These are phyloP conservation scores for Barbatosphaeria neglecta DNA, from an alignment of 495 filamentous ascomycete species.

Conservation along the genomic window DNA sequence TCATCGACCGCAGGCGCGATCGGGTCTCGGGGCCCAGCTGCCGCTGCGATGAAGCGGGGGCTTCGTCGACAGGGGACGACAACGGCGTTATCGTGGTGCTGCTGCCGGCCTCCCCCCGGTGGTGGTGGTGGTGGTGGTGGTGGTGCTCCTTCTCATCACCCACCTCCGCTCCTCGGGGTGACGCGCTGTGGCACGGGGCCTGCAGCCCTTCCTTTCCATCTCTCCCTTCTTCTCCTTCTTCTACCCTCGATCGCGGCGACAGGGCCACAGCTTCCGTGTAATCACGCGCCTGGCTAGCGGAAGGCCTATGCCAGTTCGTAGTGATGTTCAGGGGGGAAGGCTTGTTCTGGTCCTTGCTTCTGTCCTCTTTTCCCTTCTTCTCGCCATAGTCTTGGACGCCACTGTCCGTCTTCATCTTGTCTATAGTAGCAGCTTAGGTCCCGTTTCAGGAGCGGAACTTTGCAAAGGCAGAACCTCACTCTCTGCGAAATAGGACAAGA, in stretches of 20 bases:
- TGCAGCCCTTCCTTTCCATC: too few relatives aligned
- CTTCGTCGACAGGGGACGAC: not conserved
- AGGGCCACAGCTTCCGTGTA: not conserved
- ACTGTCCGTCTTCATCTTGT: not conserved
- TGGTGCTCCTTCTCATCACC: too few relatives aligned
- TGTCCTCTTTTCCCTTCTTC: not conserved
- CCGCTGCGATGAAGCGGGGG: not conserved
- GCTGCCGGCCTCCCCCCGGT: not conserved
- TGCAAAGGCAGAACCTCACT: too few relatives aligned
- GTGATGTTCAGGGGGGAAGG: not conserved
- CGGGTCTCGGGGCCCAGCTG: not conserved
- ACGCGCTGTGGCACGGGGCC: too few relatives aligned
- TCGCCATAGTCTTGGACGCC: not conserved
- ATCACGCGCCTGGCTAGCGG: not conserved
- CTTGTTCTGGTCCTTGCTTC: too few relatives aligned
- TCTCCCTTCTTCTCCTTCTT: not conserved
- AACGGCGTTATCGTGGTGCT: not conserved
- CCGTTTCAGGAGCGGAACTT: too few relatives aligned
- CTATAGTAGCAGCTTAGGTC: too few relatives aligned
- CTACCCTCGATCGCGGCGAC: not conserved
- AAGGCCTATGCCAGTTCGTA: not conserved
- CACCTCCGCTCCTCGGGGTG: too few relatives aligned
- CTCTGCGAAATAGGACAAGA: too few relatives aligned
- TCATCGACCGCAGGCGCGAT: not conserved
- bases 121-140: not conserved